A percentile compares a stretch with the other conserved stretches of the same genome.
Conservation (phyloP, 345 rosid genomes). For the Lenwebbia sp. region DNA sequence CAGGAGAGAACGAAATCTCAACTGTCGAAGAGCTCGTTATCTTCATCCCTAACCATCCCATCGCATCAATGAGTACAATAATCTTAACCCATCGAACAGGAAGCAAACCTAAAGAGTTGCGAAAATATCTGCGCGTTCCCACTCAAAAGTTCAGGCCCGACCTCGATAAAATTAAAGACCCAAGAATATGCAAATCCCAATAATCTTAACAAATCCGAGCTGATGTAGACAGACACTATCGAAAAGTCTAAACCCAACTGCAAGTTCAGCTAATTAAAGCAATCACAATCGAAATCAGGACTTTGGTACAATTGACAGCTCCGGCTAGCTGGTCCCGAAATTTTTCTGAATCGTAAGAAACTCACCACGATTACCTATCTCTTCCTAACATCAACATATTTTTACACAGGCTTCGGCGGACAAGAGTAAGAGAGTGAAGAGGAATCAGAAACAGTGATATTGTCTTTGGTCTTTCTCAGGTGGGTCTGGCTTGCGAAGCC, state of each 20-base stretch:
- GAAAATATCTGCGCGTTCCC: not conserved
- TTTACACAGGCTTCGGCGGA: not conserved
- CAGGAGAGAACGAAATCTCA: not conserved
- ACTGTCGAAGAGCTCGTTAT: not conserved
- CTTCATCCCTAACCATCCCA: not conserved
- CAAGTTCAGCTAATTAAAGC: not conserved
- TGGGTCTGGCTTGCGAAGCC: not conserved
- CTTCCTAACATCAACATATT: not conserved
- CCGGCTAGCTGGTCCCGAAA: not conserved
- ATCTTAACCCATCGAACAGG: not conserved
- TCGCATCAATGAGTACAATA: not conserved
- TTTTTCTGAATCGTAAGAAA: not conserved
- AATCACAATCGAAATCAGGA: not conserved
- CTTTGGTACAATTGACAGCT: not conserved
- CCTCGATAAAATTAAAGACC: not conserved
- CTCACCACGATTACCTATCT: not conserved
- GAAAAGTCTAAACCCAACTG: not conserved
- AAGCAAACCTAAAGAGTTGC: not conserved
- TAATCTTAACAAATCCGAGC: not conserved
- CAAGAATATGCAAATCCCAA: not conserved
- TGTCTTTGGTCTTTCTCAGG: not conserved
- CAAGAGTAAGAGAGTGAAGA: not conserved
- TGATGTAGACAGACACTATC: not conserved
- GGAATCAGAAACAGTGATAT: not conserved
- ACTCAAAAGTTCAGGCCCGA: not conserved